Conservation (phyloP, 2,329 filamentous ascomycete genomes). For the Epichloe baconii region DNA sequence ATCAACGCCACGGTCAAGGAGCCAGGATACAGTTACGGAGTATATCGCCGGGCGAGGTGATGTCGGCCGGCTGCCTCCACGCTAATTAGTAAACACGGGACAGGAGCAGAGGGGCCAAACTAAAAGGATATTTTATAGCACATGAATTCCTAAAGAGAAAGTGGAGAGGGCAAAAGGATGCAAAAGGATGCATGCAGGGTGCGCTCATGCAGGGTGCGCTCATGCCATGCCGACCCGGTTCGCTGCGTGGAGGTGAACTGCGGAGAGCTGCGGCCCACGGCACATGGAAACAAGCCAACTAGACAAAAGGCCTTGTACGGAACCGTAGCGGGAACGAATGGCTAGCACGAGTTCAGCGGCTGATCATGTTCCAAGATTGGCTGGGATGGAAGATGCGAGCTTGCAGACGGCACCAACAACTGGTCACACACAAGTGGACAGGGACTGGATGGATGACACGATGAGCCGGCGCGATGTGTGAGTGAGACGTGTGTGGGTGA, state of each 20-base stretch:
- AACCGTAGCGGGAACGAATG: constrained; percentile 8
- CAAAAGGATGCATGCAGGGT: neutral
- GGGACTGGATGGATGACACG: constrained; percentile 10
- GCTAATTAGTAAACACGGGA: constrained; percentile 5
- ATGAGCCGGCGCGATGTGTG: neutral
- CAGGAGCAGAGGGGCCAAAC: constrained; percentile 4
- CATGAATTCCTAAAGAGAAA: neutral
- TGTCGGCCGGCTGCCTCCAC: constrained; percentile 8
- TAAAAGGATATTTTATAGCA: constrained; percentile 13
- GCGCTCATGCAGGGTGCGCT: neutral
- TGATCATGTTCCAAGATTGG: constrained; percentile 42
- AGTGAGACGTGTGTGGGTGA: neutral
- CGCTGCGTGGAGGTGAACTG: neutral
- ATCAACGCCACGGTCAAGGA: neutral
- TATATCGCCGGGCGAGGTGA: constrained; percentile 10
- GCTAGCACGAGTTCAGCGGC: constrained; percentile 25
- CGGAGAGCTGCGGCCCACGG: neutral
- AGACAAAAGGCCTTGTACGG: constrained; percentile 2
- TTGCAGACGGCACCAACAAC: constrained; percentile 11
- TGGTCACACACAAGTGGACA: constrained; percentile 13
- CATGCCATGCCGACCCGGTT: neutral
- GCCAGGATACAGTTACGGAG: constrained; percentile 1
- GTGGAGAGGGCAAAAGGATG: neutral
- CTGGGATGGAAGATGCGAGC: constrained; percentile 19
- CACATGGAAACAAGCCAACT: neutral